Conservation (phyloP, 768 basidiomycete genomes). For the Russula virescens region DNA sequence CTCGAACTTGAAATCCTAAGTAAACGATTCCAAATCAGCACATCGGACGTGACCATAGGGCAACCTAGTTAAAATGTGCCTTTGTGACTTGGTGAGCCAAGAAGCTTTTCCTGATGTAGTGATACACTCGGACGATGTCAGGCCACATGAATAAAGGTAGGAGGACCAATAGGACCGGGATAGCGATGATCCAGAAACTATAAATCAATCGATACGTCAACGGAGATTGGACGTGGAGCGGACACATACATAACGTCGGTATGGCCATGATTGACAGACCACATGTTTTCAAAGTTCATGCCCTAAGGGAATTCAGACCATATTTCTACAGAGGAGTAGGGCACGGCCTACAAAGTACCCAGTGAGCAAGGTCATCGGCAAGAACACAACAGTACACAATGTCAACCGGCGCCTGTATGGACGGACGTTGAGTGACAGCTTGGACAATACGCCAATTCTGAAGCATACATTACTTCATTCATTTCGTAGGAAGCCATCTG, state of each 20-base stretch:
- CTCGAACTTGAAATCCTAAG: not conserved
- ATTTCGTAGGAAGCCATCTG: conserved; percentile 70
- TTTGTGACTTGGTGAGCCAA: conserved; percentile 30
- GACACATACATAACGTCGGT: conserved; percentile 25
- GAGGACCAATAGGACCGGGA: conserved; percentile 52
- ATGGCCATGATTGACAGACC: conserved; percentile 39
- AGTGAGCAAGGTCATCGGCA: conserved; percentile 63
- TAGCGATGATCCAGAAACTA: conserved; percentile 63
- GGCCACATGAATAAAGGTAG: conserved; percentile 47
- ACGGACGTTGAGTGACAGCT: conserved; percentile 2
- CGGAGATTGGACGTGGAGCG: not conserved
- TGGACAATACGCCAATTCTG: not conserved
- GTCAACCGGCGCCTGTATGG: conserved; percentile 53
- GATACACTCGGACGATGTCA: conserved; percentile 43
- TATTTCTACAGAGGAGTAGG: not conserved
- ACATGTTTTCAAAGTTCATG: conserved; percentile 58
- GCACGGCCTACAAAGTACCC: conserved; percentile 57
- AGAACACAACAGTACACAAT: conserved; percentile 62
- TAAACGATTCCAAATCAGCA: not conserved
- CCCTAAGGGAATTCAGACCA: conserved; percentile 36
- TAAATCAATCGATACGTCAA: not conserved
- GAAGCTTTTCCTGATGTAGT: conserved; percentile 43
- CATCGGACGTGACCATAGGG: not conserved
- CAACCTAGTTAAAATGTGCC: conserved; percentile 26
- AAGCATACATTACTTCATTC: conserved; percentile 65